These are phyloP conservation scores for Boletales sp. DNA, from an alignment of 768 basidiomycete species.

Conservation along the genomic window DNA sequence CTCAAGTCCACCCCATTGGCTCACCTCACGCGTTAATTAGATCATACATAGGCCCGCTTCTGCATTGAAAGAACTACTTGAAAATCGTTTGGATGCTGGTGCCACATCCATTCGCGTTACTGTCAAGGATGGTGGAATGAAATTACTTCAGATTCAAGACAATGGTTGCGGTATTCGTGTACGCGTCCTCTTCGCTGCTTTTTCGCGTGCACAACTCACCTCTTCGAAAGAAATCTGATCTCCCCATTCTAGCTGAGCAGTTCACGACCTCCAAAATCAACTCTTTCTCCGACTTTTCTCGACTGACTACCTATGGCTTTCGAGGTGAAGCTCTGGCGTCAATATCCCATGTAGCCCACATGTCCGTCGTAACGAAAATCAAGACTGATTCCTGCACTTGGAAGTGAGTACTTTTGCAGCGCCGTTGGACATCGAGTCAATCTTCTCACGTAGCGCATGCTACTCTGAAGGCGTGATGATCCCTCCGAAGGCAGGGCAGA, in stretches of 20 bases:
- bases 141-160: conserved; percentile 92
- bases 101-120: conserved; percentile 82
- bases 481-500: conserved; percentile 65
- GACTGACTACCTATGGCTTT: conserved; percentile 91
- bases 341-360: conserved; percentile 88
- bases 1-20: not conserved
- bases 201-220: not conserved
- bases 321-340: conserved; percentile 96
- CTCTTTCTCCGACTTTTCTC: conserved; percentile 79
- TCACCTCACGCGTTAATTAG: conserved; percentile 36
- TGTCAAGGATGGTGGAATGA: conserved; percentile 94
- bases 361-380: conserved; percentile 90
- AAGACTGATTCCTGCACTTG: conserved; percentile 80
- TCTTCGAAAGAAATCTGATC: conserved; percentile 65
- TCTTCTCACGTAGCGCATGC: conserved; percentile 52
- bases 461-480: conserved; percentile 78
- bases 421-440: conserved; percentile 1
- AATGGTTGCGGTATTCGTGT: conserved; percentile 95
- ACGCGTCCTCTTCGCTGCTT: conserved; percentile 24
- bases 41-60: conserved; percentile 90
- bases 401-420: conserved; percentile 60
- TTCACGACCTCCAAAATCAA: conserved; percentile 95
- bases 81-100: conserved; percentile 94
- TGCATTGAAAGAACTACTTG: conserved; percentile 92
- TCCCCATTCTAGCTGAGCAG: conserved; percentile 88